Evolutionary conservation across 495 filamentous ascomycete species (phyloP).

Genomic region (Lentithecium fluviatile): DNA sequence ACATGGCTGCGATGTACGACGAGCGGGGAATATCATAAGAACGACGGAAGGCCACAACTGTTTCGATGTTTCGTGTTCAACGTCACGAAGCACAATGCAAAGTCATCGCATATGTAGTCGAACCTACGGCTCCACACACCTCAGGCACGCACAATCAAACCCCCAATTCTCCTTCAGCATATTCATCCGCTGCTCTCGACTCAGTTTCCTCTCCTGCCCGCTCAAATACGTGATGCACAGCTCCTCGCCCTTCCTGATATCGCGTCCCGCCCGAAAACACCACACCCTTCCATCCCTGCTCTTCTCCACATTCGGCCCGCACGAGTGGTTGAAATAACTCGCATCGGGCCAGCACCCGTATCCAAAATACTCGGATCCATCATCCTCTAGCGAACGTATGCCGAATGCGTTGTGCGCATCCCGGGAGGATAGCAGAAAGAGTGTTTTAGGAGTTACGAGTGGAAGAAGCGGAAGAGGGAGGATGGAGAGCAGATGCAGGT

Average conservation of each 20-base stretch:
- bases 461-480: conserved; percentile 32
- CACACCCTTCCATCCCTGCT: conserved; percentile 37
- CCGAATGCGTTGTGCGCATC: conserved; percentile 43
- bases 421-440: conserved; percentile 27
- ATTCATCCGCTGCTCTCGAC: conserved; percentile 30
- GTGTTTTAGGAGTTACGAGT: conserved; percentile 30
- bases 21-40: too few relatives aligned
- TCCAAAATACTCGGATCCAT: conserved; percentile 44
- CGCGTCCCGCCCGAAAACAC: conserved; percentile 35
- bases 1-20: too few relatives aligned
- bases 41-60: too few relatives aligned
- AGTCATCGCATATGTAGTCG: too few relatives aligned
- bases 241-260: conserved; percentile 38
- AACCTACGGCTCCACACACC: conserved; percentile 29
- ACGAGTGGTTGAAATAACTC: conserved; percentile 45
- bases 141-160: conserved; percentile 42
- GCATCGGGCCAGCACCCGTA: conserved; percentile 42
- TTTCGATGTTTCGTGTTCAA: too few relatives aligned
- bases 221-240: conserved; percentile 46
- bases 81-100: too few relatives aligned
- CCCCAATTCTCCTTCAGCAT: conserved; percentile 40
- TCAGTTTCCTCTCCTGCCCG: conserved; percentile 41
- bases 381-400: conserved; percentile 40
- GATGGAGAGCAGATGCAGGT: conserved; percentile 38
- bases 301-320: conserved; percentile 43